phyloP scores from a whole-genome alignment of 2,329 filamentous ascomycete genomes.

The Neofusicoccum cordaticola region DNA sequence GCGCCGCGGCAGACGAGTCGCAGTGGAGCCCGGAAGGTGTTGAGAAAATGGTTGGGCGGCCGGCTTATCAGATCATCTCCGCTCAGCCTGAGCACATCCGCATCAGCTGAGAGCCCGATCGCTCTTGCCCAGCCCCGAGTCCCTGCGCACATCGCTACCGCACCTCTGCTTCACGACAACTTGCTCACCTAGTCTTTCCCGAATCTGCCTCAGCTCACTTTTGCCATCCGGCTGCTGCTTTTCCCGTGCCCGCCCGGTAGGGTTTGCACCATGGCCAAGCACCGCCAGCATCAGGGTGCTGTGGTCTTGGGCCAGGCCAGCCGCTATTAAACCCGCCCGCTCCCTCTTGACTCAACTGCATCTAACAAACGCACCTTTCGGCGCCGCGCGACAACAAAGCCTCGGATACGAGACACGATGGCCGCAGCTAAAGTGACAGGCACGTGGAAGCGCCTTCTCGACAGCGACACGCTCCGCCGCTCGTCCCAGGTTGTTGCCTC shows the following conservation, averaged over 20 bases:
- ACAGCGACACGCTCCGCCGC: conserved; percentile 53
- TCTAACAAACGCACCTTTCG: background rate
- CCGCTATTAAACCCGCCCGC: background rate
- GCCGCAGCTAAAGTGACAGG: conserved; percentile 22
- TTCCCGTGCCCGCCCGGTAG: background rate
- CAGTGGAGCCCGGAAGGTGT: too few species aligned
- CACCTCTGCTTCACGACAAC: too few species aligned
- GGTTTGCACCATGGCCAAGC: background rate
- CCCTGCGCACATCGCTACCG: background rate
- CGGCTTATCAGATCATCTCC: background rate
- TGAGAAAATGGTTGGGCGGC: too few species aligned
- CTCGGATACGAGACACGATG: background rate
- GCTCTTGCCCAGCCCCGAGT: too few species aligned
- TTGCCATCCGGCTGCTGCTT: background rate
- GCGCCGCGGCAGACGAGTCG: too few species aligned
- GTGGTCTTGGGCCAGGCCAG: background rate
- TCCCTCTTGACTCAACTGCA: background rate
- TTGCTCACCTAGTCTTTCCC: background rate
- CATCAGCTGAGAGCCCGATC: background rate
- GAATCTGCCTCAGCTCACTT: background rate
- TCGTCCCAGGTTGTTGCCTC: conserved; percentile 72
- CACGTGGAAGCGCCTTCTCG: conserved; percentile 37
- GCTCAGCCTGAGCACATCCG: background rate
- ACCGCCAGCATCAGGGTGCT: background rate
- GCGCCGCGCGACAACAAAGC: background rate